Base-by-base conservation (phyloP, 148 eudicot genomes). In the Vaccinium myrtillus region DNA sequence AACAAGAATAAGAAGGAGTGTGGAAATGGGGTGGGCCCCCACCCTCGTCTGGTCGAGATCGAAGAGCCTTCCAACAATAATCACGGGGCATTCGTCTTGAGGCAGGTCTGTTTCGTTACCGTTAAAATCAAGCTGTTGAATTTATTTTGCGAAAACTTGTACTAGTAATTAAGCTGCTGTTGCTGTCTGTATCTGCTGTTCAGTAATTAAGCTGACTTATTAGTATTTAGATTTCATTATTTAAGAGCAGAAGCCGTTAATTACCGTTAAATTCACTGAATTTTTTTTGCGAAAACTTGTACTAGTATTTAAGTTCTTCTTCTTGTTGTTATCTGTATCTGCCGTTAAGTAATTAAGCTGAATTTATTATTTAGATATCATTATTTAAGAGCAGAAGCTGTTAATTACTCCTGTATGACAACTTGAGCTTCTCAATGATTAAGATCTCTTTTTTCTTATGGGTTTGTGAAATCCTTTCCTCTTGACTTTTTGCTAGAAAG, bases 11-110 rank as follows among this genome's bases (percentile, higher is more conserved):
- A 84, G 25, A 84, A 86, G 87, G 23, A 67, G 69, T 73, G 49
- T 53, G 73, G 79, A 19, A 32, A 82, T 55, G 84, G 58, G 71
- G 81, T 36, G 76, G 76, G 67, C 6, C 65, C 70, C 14, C 63
- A 76, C 4, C 36, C 89, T 43, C 91, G 98, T 69, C 78, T 90
- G 55, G 97, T 96, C 16, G 98, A 96, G 94, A 93, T 94, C 78
- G 91, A 94, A 81, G 95, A 91, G 54, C 82, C 87, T 2, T 23
- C 79, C 46, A 43, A 43, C 6, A 18, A 36, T 32, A 88, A 93
- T 88, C 95, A 92, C 43, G 90, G 95, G 21, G 89, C 88, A 71
- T 79, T 90, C 69, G 86, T 92, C 75, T 81, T 96, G 55, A 92
- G 97, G 84, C 98, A 96, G 97, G 98, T 96, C 50, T 30, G 81